These are phyloP conservation scores for Rhododendron ovatum DNA, from an alignment of 148 eudicot genomes.

Conservation along the genomic window DNA sequence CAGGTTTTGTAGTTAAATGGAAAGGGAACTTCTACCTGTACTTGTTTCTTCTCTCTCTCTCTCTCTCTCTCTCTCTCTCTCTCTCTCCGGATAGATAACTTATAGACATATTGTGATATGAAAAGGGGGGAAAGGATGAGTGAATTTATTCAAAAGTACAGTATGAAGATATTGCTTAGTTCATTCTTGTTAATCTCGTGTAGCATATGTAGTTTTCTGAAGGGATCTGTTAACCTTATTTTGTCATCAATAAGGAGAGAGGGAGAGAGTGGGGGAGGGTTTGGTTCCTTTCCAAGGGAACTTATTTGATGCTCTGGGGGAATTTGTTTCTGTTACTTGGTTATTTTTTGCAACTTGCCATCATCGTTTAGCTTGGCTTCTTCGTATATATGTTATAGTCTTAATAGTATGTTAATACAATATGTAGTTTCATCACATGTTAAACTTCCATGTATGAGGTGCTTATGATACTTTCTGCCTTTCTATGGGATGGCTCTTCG, in stretches of 20 bases:
- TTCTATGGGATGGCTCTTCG: slow-evolving; percentile 57
- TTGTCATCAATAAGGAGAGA: too few relatives aligned
- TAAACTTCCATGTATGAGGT: slow-evolving; percentile 13
- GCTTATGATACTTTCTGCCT: slow-evolving; percentile 63
- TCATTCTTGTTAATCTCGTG: background rate
- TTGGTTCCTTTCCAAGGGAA: background rate
- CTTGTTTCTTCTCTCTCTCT: background rate
- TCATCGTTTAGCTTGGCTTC: background rate
- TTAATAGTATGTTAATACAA: background rate
- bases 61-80: background rate
- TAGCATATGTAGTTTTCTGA: too few relatives aligned
- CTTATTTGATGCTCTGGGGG: background rate
- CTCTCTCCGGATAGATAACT: background rate
- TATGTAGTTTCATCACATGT: background rate
- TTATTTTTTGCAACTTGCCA: background rate
- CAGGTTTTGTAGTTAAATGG: background rate
- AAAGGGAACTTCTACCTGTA: background rate
- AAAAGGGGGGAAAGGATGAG: background rate
- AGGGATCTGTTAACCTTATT: too few relatives aligned
- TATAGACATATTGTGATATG: background rate
- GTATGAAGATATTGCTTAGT: background rate
- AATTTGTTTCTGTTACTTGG: background rate
- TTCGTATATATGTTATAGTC: background rate
- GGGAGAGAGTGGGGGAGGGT: too few relatives aligned
- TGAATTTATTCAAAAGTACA: background rate